phyloP scores from a whole-genome alignment of 306 rosid genomes.

The Cicer yamashitae region DNA sequence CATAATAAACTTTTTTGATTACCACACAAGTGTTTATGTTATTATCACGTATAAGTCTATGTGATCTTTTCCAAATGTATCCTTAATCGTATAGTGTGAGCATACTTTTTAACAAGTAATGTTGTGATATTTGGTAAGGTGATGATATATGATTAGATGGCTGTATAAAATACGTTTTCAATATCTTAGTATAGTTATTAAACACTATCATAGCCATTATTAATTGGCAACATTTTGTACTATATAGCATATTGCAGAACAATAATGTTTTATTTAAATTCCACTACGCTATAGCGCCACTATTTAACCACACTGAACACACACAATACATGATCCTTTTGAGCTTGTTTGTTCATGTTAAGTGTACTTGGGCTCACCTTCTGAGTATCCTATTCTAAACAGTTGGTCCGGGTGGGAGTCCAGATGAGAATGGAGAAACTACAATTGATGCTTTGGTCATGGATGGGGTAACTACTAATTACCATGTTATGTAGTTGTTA shows the following conservation, averaged over 20 bases:
- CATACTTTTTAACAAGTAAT: not conserved
- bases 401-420: constrained; percentile 99
- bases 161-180: too few relatives aligned
- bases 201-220: too few relatives aligned
- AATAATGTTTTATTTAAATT: too few relatives aligned
- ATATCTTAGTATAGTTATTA: too few relatives aligned
- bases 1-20: not conserved
- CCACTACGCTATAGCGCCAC: too few relatives aligned
- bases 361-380: not conserved
- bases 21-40: not conserved
- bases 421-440: constrained; percentile 96
- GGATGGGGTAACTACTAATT: constrained; percentile 76
- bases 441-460: constrained; percentile 90
- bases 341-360: constrained; percentile 9
- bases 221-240: too few relatives aligned
- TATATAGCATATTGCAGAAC: too few relatives aligned
- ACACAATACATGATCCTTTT: not conserved
- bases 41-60: not conserved
- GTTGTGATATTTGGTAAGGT: too few relatives aligned
- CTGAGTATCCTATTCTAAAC: constrained; percentile 32
- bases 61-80: not conserved
- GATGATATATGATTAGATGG: too few relatives aligned
- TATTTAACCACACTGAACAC: too few relatives aligned
- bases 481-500: constrained; percentile 17
- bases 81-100: not conserved